Evolutionary conservation across 164 flowering plant species (phyloP), one percentile per base, ranked within the genome.

Genomic region (Litsea cubeba): DNA sequence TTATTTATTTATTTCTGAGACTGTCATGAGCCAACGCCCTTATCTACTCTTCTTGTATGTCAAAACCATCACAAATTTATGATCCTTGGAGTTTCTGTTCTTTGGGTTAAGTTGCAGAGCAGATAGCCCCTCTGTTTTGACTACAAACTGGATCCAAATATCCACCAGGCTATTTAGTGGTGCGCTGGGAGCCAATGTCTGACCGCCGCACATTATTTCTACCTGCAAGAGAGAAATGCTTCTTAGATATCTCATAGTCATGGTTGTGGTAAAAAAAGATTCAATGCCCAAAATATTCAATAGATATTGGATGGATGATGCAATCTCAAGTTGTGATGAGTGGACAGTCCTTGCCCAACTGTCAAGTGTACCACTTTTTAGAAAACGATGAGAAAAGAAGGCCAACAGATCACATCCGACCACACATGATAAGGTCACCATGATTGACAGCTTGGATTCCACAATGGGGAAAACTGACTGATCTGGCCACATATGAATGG

Each of bases 181-280:
- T 63, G 70, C 50, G 32, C 20, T 71, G 6, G 74, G 65, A 25
- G 1, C 70, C 70, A 71, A 23, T 22, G 57, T 14, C 40, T 76
- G 74, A 65, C 65, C 78, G 32, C 78, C 71, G 35, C 78, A 76
- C 51, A 46, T 64, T 18, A 76, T 65, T 57, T 76, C 78, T 50
- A 76, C 65, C 78, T 76, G 74, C 64, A 69, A 12, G 62, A 54
- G 26, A 25, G 60, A 54, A 17, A 54, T 54, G 60, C 20, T 54
- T 54, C 17, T 40, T 40, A 63, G n/a, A 23, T 26, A 14, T 15
- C 3, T 24, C 50, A 71, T 0, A 2, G n/a, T 54, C 50, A 71
- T 6, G 7, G 12, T 54, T 7, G 7, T 20, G 12, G 25, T n/a
- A 40, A 17, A 8, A n/a, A n/a, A 40, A 8, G 10, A 30, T 0